These are phyloP conservation scores for Backusella westeae DNA, from an alignment of 192 early-diverging fungal species.

Conservation along the genomic window DNA sequence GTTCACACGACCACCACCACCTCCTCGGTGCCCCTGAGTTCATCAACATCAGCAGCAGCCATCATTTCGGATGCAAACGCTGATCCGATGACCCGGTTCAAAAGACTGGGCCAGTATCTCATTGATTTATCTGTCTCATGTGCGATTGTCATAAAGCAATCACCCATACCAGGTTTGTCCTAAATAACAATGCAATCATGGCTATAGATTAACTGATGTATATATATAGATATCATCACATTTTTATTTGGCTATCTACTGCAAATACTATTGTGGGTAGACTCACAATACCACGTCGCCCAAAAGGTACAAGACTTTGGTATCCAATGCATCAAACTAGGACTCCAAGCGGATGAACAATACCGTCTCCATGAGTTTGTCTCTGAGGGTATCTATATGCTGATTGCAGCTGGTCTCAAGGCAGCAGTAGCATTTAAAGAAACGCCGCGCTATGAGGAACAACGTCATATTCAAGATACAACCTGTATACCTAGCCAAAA, in stretches of 20 bases:
- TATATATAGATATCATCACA: conserved; percentile 14
- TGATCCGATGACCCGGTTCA: conserved; percentile 28
- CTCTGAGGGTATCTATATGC: conserved; percentile 46
- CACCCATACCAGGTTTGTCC: conserved; percentile 45
- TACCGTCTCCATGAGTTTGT: conserved; percentile 53
- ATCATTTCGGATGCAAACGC: background rate
- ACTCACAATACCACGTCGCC: conserved; percentile 44
- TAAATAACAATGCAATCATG: background rate
- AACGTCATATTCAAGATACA: conserved; percentile 5
- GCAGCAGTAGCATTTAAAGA: conserved; percentile 58
- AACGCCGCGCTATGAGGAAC: conserved; percentile 39
- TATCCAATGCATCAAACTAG: conserved; percentile 44
- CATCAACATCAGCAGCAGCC: background rate
- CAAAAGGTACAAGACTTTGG: conserved; percentile 48
- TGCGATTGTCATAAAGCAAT: conserved; percentile 54
- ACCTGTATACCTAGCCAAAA: background rate
- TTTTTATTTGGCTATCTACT: conserved; percentile 38
- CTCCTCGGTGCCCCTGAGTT: background rate
- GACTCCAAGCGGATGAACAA: conserved; percentile 49
- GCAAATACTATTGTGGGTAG: conserved; percentile 37
- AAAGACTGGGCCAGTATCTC: conserved; percentile 31
- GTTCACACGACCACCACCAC: background rate
- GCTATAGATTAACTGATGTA: background rate
- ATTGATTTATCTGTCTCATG: conserved; percentile 44
- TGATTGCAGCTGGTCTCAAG: conserved; percentile 47